These are phyloP conservation scores for Aspergillus nidulans DNA, from an alignment of 495 filamentous ascomycete genomes.

Conservation along the genomic window DNA sequence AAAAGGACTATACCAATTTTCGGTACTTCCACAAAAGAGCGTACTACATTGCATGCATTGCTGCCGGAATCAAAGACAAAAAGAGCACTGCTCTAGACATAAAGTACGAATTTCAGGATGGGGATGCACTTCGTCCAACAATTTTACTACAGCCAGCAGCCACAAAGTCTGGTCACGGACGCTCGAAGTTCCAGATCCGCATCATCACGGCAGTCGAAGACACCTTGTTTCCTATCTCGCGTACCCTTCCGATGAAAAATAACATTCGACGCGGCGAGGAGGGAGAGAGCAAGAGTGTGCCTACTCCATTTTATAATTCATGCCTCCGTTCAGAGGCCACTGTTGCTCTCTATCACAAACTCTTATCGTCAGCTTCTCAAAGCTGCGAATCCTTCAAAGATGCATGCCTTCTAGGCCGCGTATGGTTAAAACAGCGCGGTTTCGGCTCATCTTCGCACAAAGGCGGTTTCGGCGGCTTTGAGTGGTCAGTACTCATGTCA, in stretches of 20 bases:
- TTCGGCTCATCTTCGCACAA: constrained; percentile 58
- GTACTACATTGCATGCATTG: constrained; percentile 81
- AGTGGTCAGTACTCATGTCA: constrained; percentile 78
- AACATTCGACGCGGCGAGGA: constrained; percentile 55
- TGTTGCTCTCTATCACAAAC: constrained; percentile 66
- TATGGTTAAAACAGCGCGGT: constrained; percentile 87
- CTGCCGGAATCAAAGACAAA: constrained; percentile 58
- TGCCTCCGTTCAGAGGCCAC: constrained; percentile 74
- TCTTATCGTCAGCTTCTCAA: constrained; percentile 59
- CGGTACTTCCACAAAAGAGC: constrained; percentile 93
- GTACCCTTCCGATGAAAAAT: constrained; percentile 65
- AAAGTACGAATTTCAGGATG: constrained; percentile 65
- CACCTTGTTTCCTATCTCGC: constrained; percentile 59
- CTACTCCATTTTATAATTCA: constrained; percentile 87
- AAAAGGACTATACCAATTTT: constrained; percentile 91
- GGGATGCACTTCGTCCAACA: constrained; percentile 72
- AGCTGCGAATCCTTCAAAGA: constrained; percentile 70
- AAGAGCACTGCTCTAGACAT: constrained; percentile 50
- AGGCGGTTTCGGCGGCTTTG: constrained; percentile 93
- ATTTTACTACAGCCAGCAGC: constrained; percentile 50
- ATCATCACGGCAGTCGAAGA: constrained; percentile 70
- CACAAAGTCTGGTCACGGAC: constrained; percentile 21
- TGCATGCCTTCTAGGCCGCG: constrained; percentile 76
- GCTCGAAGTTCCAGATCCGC: constrained; percentile 57
- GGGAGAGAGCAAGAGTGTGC: constrained; percentile 29